phyloP scores from a whole-genome alignment of 352 stramenopile genomes.

The Globisporangium cystogenes region DNA sequence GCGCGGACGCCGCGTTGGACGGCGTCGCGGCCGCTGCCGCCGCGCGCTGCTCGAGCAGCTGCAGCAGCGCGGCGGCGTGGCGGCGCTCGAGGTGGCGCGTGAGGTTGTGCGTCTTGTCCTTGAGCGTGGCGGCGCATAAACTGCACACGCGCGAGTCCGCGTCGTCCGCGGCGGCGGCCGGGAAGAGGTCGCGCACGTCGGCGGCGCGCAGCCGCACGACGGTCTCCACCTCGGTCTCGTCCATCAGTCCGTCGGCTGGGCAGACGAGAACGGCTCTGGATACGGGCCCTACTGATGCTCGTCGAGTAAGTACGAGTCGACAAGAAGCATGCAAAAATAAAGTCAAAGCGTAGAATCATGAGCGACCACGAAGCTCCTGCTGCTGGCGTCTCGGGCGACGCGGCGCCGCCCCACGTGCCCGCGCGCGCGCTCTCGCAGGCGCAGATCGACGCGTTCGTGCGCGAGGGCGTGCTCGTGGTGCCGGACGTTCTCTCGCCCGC shows the following conservation, averaged over 20 bases:
- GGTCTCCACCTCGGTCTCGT: conserved; percentile 55
- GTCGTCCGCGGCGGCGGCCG: conserved; percentile 28
- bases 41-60: conserved; percentile 42
- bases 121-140: conserved; percentile 37
- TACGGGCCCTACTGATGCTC: neutral
- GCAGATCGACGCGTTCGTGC: conserved; percentile 60
- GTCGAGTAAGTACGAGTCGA: neutral
- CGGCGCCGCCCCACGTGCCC: conserved; percentile 15
- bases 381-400: conserved; percentile 10
- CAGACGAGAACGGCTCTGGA: too few species aligned
- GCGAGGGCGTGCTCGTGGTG: conserved; percentile 68
- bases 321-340: too few species aligned
- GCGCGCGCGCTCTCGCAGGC: conserved; percentile 32
- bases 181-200: conserved; percentile 49
- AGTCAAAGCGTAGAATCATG: neutral
- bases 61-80: conserved; percentile 36
- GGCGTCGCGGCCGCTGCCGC: conserved; percentile 6
- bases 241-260: too few species aligned
- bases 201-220: conserved; percentile 41
- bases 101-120: conserved; percentile 68
- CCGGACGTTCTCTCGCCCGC: conserved; percentile 55
- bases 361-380: neutral
- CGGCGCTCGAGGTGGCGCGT: conserved; percentile 53
- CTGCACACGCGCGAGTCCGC: conserved; percentile 35
- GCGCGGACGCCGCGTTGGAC: conserved; percentile 5